phyloP scores from a whole-genome alignment of 768 basidiomycete species.

The Leccinum broughii region DNA sequence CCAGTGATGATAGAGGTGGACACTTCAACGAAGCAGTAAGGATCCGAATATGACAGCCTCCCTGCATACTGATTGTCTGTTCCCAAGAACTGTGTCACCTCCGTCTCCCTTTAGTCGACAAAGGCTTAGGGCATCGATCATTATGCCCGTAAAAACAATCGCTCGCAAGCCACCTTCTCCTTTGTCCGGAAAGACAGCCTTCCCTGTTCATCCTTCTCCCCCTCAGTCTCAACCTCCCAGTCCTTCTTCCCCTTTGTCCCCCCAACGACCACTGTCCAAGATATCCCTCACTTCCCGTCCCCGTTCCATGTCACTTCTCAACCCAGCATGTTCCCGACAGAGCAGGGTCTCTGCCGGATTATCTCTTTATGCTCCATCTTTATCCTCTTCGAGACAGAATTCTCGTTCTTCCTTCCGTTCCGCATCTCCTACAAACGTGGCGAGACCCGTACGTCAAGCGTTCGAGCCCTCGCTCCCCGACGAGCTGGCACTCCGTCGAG shows the following conservation, averaged over 20 bases:
- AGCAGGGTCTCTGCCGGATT: conserved; percentile 34
- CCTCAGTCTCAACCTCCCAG: conserved; percentile 39
- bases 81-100: conserved; percentile 4
- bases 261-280: conserved; percentile 3
- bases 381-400: conserved; percentile 5
- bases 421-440: conserved; percentile 33
- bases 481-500: conserved; percentile 57
- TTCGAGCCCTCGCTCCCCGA: conserved; percentile 74
- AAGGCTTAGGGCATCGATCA: conserved; percentile 44
- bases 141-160: conserved; percentile 54
- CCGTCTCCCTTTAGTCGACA: conserved; percentile 41
- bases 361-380: conserved; percentile 41
- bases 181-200: conserved; percentile 44
- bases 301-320: conserved; percentile 21
- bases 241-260: conserved; percentile 38
- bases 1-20: conserved; percentile 10
- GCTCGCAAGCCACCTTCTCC: conserved; percentile 36
- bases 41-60: background rate
- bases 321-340: conserved; percentile 27
- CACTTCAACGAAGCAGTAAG: conserved; percentile 17
- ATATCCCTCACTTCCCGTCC: conserved; percentile 17
- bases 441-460: conserved; percentile 60
- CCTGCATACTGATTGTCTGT: background rate
- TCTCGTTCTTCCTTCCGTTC: conserved; percentile 14
- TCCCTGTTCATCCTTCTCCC: conserved; percentile 32